Base-by-base conservation (phyloP, 306 rosid genomes). In the Prunus campanulata region DNA sequence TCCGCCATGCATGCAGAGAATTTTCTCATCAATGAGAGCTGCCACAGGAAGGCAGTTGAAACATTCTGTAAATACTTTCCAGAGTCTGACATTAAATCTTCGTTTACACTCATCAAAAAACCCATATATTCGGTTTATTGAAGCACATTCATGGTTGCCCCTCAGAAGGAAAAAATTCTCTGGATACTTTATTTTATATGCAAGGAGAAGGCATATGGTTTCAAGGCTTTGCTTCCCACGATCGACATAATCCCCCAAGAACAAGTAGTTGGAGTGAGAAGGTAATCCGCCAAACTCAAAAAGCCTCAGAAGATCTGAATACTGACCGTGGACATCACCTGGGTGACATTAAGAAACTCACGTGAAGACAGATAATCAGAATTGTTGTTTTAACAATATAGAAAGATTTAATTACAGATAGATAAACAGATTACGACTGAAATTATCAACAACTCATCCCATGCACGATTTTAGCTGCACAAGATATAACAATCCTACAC, bases 121-220 rank as follows among this genome's bases (percentile, higher is more conserved):
- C 59, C 96, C 97, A 42, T 91, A 94, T 67, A 94, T 83, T 32
- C 97, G 89, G 86, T 94, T 94, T 71, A 91, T 81, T 10, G 98
- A 94, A 68, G 96, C 97, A 68, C 98, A 94, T 85, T 94, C 98
- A 24, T 91, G 97, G 87, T 91, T 94, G 14, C 98, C 98, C 85
- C 98, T 87, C 63, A 91, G 87, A 57, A 92, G 97, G 77, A 94
- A 94, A 57, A 92, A 84, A 81, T 92, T 92, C 16, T 80, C 82
- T 7, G 96, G 97, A 74, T 90, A 94, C 72, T 87, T 90, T 57
- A 92, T 90, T 85, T 95, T 95, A 55, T 86, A 94, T 27, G 98
- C 92, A 47, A 94, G 90, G 77, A 94, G 98, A 67, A 94, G 98
- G 78, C 96, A 94, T 59, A 94, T 91, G 39, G 96, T 88, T 83